These are phyloP conservation scores for Lasiosphaeris hirsuta DNA, from an alignment of 495 filamentous ascomycete species.

Conservation along the genomic window DNA sequence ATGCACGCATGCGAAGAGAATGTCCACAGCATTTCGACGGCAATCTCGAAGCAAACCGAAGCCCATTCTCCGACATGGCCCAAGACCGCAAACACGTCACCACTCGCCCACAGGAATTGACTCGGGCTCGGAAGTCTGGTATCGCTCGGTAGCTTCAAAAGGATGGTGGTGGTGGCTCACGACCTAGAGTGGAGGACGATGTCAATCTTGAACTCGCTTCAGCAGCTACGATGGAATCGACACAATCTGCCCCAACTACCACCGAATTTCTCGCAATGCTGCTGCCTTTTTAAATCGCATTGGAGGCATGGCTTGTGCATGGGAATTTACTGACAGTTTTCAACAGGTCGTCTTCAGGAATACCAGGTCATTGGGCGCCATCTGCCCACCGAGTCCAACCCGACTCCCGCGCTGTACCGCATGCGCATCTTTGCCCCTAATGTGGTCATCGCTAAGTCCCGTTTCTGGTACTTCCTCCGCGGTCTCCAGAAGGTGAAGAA, in stretches of 20 bases:
- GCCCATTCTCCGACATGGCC: too few relatives aligned
- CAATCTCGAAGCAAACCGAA: background rate
- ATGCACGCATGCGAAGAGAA: conserved; percentile 1
- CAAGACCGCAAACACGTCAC: too few relatives aligned
- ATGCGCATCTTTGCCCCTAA: conserved; percentile 99
- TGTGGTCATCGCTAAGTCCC: conserved; percentile 94
- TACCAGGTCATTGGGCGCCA: conserved; percentile 99
- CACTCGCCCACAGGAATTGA: background rate
- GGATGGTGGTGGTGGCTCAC: too few relatives aligned
- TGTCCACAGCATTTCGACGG: conserved; percentile 9
- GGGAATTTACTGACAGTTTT: conserved; percentile 18
- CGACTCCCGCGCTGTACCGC: conserved; percentile 95
- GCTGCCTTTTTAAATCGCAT: background rate
- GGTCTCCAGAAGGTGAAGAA: conserved; percentile 99
- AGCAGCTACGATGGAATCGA: background rate
- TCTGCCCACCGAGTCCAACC: conserved; percentile 91
- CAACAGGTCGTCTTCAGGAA: conserved; percentile 92
- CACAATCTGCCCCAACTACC: background rate
- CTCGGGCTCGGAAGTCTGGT: background rate
- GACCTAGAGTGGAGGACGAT: too few relatives aligned
- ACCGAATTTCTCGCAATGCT: background rate
- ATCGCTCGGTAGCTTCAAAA: too few relatives aligned
- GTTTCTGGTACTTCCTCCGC: conserved; percentile 99
- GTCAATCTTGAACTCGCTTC: too few relatives aligned
- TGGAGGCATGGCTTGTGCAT: background rate